Base-by-base conservation (phyloP, 192 early-diverging fungal species). In the Coemansia sp. region DNA sequence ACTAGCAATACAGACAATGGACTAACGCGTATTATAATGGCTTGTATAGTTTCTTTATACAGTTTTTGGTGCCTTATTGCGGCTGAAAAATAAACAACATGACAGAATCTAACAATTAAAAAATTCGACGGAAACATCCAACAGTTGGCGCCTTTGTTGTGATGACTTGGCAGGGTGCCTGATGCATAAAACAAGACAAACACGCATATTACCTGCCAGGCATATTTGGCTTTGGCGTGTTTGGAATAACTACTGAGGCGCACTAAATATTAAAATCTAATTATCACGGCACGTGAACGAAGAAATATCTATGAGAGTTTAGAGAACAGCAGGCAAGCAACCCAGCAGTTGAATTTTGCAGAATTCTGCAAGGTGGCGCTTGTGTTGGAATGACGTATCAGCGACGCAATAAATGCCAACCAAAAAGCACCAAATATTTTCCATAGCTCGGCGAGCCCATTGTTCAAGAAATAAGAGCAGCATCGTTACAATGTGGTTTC, bases 41-140 rank as follows among this genome's bases (percentile, higher is more conserved):
- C 48, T 51, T 51, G 48, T 1, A 7, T 15, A 40, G 5, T 26
- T 26, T 51, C 2, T 21, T 26, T 10, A 7, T 2, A 26, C 23
- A 51, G 26, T 26, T 26, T 6, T 26, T 51, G 21, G 48, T 26
- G 13, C 13, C 25, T 26, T 23, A 23, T 51, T 51, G 20, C 48
- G 48, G 48, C 48, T 51, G 48, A 26, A 28, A 51, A 26, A 51
- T 51, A 51, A 51, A 51, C 48, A 51, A 9, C 23, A 51, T 26
- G 2, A 25, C 48, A 18, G 3, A 7, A 7, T 51, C 48, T 3
- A 51, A 51, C 48, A 51, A 51, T 12, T 9, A 51, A 9, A 23
- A 26, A 26, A 12, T 16, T 49, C 12, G 48, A 43, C 7, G 26
- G 13, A 51, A 26, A 23, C 8, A 26, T 51, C 48, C 48, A 51